These are phyloP conservation scores for Botrytis fabae DNA, from an alignment of 2,329 filamentous ascomycete species.

Conservation along the genomic window DNA sequence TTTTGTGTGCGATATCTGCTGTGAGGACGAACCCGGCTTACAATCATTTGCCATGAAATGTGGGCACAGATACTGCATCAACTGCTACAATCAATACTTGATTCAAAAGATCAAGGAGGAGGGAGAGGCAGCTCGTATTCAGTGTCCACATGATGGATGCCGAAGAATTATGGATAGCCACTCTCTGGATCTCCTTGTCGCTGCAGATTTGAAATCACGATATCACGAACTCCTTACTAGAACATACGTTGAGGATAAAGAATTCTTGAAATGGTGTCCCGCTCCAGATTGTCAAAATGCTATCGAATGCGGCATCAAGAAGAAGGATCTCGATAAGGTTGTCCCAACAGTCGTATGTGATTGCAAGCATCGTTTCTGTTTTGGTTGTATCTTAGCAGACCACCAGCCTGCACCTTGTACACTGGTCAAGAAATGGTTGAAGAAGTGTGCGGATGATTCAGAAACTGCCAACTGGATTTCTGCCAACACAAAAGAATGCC, in stretches of 20 bases:
- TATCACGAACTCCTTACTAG: conserved; percentile 86
- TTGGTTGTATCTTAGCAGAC: conserved; percentile 85
- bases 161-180: conserved; percentile 88
- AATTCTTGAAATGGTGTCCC: conserved; percentile 94
- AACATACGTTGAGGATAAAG: conserved; percentile 96
- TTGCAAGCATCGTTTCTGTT: conserved; percentile 89
- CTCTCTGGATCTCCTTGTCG: conserved; percentile 76
- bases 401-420: conserved; percentile 92
- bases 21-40: conserved; percentile 76
- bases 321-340: conserved; percentile 78
- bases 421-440: conserved; percentile 91
- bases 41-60: conserved; percentile 93
- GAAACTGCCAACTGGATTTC: conserved; percentile 99
- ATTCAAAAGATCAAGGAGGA: conserved; percentile 92
- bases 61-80: conserved; percentile 86
- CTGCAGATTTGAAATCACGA: conserved; percentile 55
- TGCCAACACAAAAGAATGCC: conserved; percentile 97
- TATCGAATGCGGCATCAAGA: conserved; percentile 83
- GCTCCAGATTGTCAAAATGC: conserved; percentile 96
- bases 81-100: conserved; percentile 91
- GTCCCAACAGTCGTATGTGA: conserved; percentile 88
- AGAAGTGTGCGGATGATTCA: conserved; percentile 97
- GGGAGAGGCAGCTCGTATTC: conserved; percentile 90
- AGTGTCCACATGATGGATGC: conserved; percentile 87
- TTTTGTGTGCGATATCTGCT: conserved; percentile 95